Evolutionary conservation across 2,329 filamentous ascomycete genomes (phyloP), one percentile per base, ranked within the genome.

Genomic region (Clonostachys rosea): DNA sequence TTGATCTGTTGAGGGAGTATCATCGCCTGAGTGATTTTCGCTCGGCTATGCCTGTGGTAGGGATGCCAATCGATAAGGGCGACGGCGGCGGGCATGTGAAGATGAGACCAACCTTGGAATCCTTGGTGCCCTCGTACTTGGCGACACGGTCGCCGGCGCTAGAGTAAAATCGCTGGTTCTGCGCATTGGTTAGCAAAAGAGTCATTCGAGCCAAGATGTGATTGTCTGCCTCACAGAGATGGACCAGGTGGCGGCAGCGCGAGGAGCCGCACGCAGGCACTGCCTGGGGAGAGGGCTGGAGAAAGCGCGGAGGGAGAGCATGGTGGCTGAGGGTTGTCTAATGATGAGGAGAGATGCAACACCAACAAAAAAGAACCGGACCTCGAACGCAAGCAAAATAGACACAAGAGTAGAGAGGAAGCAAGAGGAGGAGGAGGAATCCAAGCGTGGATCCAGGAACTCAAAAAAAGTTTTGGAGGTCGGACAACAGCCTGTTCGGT

Each of bases 111-210:
- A 39, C 89, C 78, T 92, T 86, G 66, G 86, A 75, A 66, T 88
- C 89, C 76, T 95, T 96, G 67, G 83, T 79, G 59, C 92, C 94
- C 63, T 89, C 86, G 78, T 96, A 99, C 76, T 94, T 89, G 70
- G 91, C 94, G 61, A 97, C 91, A 60, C 81, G 81, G 40, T 88
- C 82, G 51, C 79, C 71, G 51, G 70, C 68, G 66, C 75, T 81
- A 66, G 81, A 82, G 75, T 86, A 91, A 71, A 69, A 80, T 66
- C 83, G 73, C 66, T 71, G 68, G 66, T 70, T 71, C 76, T 81
- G 7, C 36, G 36, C 36, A 39, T 39, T 39, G 36, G 14, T 39
- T n/a, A 18, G 14, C 36, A 39, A 39, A 39, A 39, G 14, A 30
- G 24, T 8, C 24, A 30, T 30, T 30, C 44, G 45, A 36, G 18